phyloP scores from a whole-genome alignment of 768 basidiomycete species.

The Termitomyces sp. region DNA sequence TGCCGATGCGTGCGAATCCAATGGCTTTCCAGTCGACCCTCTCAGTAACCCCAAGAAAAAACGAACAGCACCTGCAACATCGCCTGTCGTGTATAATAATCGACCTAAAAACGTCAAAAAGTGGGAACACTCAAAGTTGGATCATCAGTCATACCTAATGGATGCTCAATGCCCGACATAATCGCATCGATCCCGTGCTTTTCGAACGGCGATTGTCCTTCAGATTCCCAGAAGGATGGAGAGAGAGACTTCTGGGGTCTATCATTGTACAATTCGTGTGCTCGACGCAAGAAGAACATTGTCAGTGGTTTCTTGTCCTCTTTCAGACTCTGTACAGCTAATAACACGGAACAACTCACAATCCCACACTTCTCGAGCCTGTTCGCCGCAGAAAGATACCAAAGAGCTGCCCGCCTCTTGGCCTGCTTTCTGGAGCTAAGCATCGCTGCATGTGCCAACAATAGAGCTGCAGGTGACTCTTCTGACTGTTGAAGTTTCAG shows the following conservation, averaged over 20 bases:
- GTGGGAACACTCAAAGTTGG: neutral
- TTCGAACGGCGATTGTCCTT: conserved; percentile 40
- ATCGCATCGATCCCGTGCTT: conserved; percentile 57
- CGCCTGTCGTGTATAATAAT: conserved; percentile 87
- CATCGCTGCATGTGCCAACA: conserved; percentile 77
- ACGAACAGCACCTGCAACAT: conserved; percentile 69
- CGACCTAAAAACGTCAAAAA: conserved; percentile 48
- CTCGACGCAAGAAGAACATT: conserved; percentile 73
- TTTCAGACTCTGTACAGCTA: neutral
- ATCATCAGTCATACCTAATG: conserved; percentile 51
- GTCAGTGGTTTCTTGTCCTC: conserved; percentile 73
- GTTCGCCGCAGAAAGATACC: conserved; percentile 76
- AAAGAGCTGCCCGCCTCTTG: conserved; percentile 66
- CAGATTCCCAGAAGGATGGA: conserved; percentile 78
- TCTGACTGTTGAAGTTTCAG: conserved; percentile 58
- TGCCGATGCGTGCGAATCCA: neutral
- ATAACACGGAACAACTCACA: conserved; percentile 43
- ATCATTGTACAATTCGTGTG: conserved; percentile 57
- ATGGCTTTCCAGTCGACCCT: conserved; percentile 22
- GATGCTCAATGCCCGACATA: conserved; percentile 72
- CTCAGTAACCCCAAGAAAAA: conserved; percentile 75
- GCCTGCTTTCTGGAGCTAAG: conserved; percentile 57
- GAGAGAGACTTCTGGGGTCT: conserved; percentile 59
- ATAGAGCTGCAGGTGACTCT: conserved; percentile 75
- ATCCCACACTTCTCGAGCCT: conserved; percentile 81